Evolutionary conservation across 164 flowering plant species (phyloP), one percentile per base, ranked within the genome.

Genomic region (Paratinospora sagittata): DNA sequence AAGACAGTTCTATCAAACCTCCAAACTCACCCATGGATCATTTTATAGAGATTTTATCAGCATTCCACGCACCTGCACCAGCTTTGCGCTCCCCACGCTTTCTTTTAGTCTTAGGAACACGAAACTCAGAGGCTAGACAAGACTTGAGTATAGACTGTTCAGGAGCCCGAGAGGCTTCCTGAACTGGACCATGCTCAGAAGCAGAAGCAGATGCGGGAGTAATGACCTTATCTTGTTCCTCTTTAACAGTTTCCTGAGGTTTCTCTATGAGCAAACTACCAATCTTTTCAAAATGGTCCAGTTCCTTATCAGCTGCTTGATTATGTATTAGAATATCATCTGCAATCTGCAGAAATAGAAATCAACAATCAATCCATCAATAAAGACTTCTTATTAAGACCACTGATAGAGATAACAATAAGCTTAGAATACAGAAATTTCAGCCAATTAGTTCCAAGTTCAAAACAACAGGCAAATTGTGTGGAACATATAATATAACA

Each of bases 51-150:
- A 70, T 65, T 60, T 62, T 67, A 26, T 73, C 73, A 30, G 65
- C 67, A 67, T 74, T 74, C 96, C 93, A 90, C 71, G 82, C 72
- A 30, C 82, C 84, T 11, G 85, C 76, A 67, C 89, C 82, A 63
- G 86, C 89, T 80, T 83, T 86, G n/a, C 96, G 85, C 68, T 88
- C 92, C 52, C 85, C 93, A 71, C 93, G 85, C 74, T 85, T 90
- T 74, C 93, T 83, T 76, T 87, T 90, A 71, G 81, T 85, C 78
- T 75, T 83, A 3, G 93, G 92, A 68, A 85, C 72, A 41, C 76
- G 71, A 9, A 85, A 21, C 10, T 87, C 88, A 0, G 90, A 75
- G 24, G 80, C 79, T 23, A 84, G 76, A 78, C 83, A n/a, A n/a
- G n/a, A n/a, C n/a, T n/a, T n/a, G n/a, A n/a, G 77, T 68, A 75